Conservation (phyloP, 768 basidiomycete species). For the Termitomyces sp. region DNA sequence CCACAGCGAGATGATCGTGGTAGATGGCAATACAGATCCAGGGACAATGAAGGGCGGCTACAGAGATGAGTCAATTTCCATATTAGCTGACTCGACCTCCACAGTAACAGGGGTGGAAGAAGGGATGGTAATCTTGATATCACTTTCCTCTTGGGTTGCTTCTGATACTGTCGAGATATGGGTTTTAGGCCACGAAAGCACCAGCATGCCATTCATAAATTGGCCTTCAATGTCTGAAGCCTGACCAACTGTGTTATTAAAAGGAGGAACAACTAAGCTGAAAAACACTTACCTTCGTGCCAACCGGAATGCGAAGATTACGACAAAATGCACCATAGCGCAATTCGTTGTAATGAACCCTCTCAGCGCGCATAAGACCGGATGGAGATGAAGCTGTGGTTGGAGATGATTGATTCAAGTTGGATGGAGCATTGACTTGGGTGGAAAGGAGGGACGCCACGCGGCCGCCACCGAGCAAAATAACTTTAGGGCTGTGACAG, state of each 20-base stretch:
- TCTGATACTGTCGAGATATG: neutral
- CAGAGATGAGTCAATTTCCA: slow-evolving; percentile 3
- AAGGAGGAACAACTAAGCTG: neutral
- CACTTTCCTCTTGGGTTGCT: neutral
- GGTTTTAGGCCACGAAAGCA: slow-evolving; percentile 10
- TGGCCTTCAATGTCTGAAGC: slow-evolving; percentile 5
- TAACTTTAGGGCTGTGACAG: slow-evolving; percentile 3
- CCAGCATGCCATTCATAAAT: slow-evolving; percentile 10
- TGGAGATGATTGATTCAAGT: neutral
- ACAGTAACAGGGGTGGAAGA: slow-evolving; percentile 2
- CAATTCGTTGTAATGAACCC: slow-evolving; percentile 25
- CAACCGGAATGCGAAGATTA: slow-evolving; percentile 28
- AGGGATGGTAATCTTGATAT: neutral
- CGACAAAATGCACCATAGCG: slow-evolving; percentile 40
- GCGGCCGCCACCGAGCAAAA: slow-evolving; percentile 7
- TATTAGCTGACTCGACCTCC: slow-evolving; percentile 9
- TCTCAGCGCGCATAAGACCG: neutral
- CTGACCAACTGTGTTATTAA: neutral
- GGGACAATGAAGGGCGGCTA: neutral
- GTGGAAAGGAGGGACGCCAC: slow-evolving; percentile 4
- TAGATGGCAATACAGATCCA: neutral
- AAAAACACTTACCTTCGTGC: slow-evolving; percentile 27
- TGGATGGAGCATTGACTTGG: neutral
- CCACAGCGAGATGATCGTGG: neutral
- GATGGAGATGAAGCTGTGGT: neutral